Evolutionary conservation across 1,139 yeast genomes (phyloP).

Genomic region (Nakaseomyces sp.): DNA sequence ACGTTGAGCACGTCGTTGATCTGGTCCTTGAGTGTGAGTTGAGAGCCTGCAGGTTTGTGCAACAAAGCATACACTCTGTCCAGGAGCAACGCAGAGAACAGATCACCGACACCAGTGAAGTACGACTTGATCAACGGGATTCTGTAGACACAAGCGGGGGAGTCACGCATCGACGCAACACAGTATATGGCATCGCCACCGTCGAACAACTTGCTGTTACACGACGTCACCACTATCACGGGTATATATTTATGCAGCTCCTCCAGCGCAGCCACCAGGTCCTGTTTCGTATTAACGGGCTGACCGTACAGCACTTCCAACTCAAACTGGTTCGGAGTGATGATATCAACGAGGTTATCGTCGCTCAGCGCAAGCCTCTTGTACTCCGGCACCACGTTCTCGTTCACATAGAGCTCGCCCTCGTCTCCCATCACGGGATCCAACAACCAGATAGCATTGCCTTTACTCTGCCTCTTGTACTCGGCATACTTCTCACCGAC

Average conservation of each 20-base stretch:
- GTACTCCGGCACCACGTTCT: constrained; percentile 48
- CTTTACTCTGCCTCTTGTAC: constrained; percentile 20
- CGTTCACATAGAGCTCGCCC: constrained; percentile 54
- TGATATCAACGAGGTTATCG: constrained; percentile 40
- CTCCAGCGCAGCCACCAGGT: constrained; percentile 37
- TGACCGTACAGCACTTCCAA: constrained; percentile 47
- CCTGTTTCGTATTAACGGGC: constrained; percentile 33
- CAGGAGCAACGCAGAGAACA: constrained; percentile 54
- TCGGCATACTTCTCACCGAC: constrained; percentile 27
- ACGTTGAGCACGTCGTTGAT: constrained; percentile 28
- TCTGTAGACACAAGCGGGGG: constrained; percentile 31
- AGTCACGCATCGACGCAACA: constrained; percentile 29
- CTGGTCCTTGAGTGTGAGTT: constrained; percentile 15
- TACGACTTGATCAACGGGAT: constrained; percentile 53
- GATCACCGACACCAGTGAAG: constrained; percentile 69
- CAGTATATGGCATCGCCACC: constrained; percentile 31
- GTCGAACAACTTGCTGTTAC: constrained; percentile 20
- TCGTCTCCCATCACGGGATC: constrained; percentile 79
- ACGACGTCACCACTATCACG: constrained; percentile 29
- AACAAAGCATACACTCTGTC: constrained; percentile 36
- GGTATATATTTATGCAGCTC: constrained; percentile 35
- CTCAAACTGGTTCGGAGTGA: constrained; percentile 71
- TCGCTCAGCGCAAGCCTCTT: constrained; percentile 34
- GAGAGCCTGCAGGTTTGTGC: neutral
- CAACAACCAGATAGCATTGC: constrained; percentile 38